These are phyloP conservation scores for Solanum habrochaites DNA, from an alignment of 257 asterid genomes.

Conservation along the genomic window DNA sequence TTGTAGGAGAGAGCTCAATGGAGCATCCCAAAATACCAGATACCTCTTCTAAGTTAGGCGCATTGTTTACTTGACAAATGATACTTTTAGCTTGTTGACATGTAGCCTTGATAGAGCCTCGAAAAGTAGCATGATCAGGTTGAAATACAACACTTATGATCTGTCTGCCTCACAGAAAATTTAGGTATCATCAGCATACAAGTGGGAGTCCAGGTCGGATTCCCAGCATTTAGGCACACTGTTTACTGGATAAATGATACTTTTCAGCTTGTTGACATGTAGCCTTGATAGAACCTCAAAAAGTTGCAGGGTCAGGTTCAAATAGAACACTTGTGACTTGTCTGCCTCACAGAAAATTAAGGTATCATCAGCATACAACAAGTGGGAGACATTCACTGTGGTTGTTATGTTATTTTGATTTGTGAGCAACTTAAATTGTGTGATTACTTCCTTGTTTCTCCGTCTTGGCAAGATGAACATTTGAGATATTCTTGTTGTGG, in stretches of 20 bases:
- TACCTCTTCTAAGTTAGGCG: background rate
- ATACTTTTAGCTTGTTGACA: background rate
- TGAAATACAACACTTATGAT: background rate
- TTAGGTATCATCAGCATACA: background rate
- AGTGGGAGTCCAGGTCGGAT: background rate
- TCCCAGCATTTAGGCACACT: background rate
- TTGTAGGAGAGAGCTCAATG: background rate
- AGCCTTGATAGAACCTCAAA: background rate
- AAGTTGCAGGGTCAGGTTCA: background rate
- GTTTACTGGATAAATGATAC: background rate
- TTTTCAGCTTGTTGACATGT: background rate
- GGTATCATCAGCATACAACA: background rate
- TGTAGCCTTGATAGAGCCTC: background rate
- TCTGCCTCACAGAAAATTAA: background rate
- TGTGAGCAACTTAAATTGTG: background rate
- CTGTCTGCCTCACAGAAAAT: background rate
- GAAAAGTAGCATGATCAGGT: background rate
- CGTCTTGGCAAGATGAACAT: background rate
- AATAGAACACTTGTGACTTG: background rate
- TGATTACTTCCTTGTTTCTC: background rate
- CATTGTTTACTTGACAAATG: background rate
- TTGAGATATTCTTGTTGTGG: background rate
- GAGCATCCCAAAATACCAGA: background rate
- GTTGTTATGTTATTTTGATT: background rate
- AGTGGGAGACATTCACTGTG: background rate